These are phyloP conservation scores for Nicotiana tabacum DNA, from an alignment of 257 asterid genomes.

Conservation along the genomic window DNA sequence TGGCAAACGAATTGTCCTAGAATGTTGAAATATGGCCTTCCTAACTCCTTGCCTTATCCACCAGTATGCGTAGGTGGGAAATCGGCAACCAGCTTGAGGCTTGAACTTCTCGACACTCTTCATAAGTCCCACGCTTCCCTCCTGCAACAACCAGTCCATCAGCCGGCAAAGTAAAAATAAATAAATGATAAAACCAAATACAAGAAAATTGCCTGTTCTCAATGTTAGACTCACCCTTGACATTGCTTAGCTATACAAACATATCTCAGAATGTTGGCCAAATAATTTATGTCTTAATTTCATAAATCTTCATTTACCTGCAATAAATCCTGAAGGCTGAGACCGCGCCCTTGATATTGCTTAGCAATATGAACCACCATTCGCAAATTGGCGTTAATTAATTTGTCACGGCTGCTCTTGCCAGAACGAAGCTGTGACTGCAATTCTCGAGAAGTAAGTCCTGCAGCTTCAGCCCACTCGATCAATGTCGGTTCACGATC, in stretches of 20 bases:
- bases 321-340: slow-evolving; percentile 73
- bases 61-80: slow-evolving; percentile 92
- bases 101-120: slow-evolving; percentile 89
- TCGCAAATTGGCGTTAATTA: slow-evolving; percentile 80
- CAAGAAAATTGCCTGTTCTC: neutral
- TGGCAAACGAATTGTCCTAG: slow-evolving; percentile 88
- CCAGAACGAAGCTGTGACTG: slow-evolving; percentile 54
- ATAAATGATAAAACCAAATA: neutral
- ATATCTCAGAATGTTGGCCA: neutral
- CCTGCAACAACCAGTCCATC: slow-evolving; percentile 44
- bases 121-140: slow-evolving; percentile 93
- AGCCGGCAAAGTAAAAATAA: slow-evolving; percentile 2
- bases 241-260: neutral
- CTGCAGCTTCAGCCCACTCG: slow-evolving; percentile 84
- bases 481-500: slow-evolving; percentile 65
- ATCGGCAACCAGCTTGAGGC: slow-evolving; percentile 80
- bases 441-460: slow-evolving; percentile 52
- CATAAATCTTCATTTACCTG: slow-evolving; percentile 48
- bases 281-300: slow-evolving; percentile 13
- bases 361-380: slow-evolving; percentile 92
- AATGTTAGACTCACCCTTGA: neutral
- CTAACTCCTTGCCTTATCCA: slow-evolving; percentile 86
- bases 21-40: slow-evolving; percentile 82
- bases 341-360: slow-evolving; percentile 87
- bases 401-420: slow-evolving; percentile 63